Conservation (phyloP, 192 early-diverging fungal species). For the Spizellomyces sp. region DNA sequence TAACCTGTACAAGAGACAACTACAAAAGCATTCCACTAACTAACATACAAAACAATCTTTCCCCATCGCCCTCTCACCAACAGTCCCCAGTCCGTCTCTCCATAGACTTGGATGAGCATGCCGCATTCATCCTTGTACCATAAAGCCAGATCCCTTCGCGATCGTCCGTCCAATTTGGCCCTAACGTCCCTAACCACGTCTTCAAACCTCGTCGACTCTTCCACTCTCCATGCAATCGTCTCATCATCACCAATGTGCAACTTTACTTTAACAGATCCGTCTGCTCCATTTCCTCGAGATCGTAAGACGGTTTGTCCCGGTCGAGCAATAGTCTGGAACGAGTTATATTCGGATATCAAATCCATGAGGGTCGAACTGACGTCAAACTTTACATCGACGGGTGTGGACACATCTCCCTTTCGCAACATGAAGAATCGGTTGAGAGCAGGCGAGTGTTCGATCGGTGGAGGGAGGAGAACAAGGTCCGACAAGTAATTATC, state of each 20-base stretch:
- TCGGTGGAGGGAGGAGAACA: conserved; percentile 17
- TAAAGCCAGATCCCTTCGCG: conserved; percentile 14
- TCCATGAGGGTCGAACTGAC: conserved; percentile 25
- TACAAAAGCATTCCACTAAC: background rate
- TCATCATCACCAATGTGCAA: conserved; percentile 24
- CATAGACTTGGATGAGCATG: conserved; percentile 27
- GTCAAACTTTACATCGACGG: conserved; percentile 16
- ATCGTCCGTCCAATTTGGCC: conserved; percentile 5
- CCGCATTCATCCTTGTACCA: conserved; percentile 44
- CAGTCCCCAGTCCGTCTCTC: conserved; percentile 38
- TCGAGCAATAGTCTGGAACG: conserved; percentile 7
- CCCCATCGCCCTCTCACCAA: conserved; percentile 22
- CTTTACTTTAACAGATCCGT: conserved; percentile 24
- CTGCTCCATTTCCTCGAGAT: background rate
- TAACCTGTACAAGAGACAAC: no score
- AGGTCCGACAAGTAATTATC: conserved; percentile 34
- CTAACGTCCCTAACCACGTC: conserved; percentile 37
- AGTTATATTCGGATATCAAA: conserved; percentile 31
- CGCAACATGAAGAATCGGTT: conserved; percentile 33
- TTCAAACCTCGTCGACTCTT: conserved; percentile 14
- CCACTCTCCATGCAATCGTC: conserved; percentile 24
- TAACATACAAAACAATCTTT: conserved; percentile 31
- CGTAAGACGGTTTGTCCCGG: background rate
- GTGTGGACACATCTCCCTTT: conserved; percentile 19
- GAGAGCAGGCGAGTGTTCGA: conserved; percentile 9